Conservation (phyloP, 208 protist species). For the Trypanosoma platydactyli region DNA sequence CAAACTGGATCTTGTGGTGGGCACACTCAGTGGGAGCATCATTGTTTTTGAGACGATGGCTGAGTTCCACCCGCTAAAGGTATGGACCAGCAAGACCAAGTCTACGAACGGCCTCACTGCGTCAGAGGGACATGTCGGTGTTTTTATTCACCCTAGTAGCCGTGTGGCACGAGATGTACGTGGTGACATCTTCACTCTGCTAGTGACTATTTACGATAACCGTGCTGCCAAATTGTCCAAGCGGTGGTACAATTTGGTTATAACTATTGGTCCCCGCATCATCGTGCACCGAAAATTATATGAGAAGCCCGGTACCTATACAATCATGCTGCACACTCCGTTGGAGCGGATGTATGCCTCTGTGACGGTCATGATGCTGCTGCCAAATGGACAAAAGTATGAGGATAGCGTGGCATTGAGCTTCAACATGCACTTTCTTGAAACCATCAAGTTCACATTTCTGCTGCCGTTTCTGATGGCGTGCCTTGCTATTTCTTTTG, state of each 20-base stretch:
- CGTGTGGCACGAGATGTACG: slow-evolving; percentile 61
- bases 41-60: slow-evolving; percentile 78
- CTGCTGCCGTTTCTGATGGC: slow-evolving; percentile 72
- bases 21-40: slow-evolving; percentile 85
- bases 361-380: slow-evolving; percentile 59
- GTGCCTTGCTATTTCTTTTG: slow-evolving; percentile 55
- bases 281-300: slow-evolving; percentile 52
- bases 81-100: slow-evolving; percentile 71
- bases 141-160: slow-evolving; percentile 61
- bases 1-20: slow-evolving; percentile 88
- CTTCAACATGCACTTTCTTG: slow-evolving; percentile 87
- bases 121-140: slow-evolving; percentile 67
- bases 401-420: slow-evolving; percentile 69
- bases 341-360: slow-evolving; percentile 60
- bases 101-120: slow-evolving; percentile 79
- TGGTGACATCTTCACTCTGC: slow-evolving; percentile 65
- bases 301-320: slow-evolving; percentile 41
- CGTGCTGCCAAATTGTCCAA: slow-evolving; percentile 13
- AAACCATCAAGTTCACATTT: slow-evolving; percentile 77
- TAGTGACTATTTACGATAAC: slow-evolving; percentile 71
- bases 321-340: slow-evolving; percentile 56
- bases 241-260: slow-evolving; percentile 54
- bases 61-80: slow-evolving; percentile 75
- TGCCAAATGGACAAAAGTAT: slow-evolving; percentile 73
- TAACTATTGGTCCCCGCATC: slow-evolving; percentile 66